Conservation (phyloP, 306 rosid species). For the Boehmeria nivea region DNA sequence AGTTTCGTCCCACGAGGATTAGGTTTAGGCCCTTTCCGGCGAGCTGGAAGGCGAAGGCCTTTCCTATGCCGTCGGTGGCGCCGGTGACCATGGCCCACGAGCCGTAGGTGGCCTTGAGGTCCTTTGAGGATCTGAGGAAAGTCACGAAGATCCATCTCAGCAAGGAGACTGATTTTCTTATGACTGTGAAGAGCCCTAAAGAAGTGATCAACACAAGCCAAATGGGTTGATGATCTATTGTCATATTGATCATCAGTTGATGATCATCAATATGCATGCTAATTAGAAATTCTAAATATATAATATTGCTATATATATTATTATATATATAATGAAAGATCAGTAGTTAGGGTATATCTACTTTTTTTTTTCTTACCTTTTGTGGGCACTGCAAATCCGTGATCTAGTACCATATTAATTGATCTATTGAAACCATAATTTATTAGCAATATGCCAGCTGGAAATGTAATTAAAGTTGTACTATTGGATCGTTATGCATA, state of each 20-base stretch:
- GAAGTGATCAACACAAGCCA: slow-evolving; percentile 28
- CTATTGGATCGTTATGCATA: no score
- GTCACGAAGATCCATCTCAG: slow-evolving; percentile 44
- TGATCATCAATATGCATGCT: no score
- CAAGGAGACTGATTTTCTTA: slow-evolving; percentile 9
- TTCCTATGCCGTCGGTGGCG: slow-evolving; percentile 83
- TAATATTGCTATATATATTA: no score
- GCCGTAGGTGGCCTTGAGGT: slow-evolving; percentile 53
- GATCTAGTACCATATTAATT: no score
- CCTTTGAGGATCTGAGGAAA: slow-evolving; percentile 49
- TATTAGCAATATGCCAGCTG: no score
- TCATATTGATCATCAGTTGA: background rate
- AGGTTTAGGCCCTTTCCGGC: slow-evolving; percentile 62
- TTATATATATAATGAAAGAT: no score
- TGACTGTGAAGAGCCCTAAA: slow-evolving; percentile 41
- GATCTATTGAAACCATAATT: no score
- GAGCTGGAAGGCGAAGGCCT: slow-evolving; percentile 55
- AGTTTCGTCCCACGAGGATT: slow-evolving; percentile 51
- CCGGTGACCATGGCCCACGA: slow-evolving; percentile 81
- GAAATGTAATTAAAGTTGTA: no score
- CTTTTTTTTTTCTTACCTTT: no score
- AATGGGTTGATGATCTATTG: slow-evolving; percentile 14
- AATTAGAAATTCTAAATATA: no score
- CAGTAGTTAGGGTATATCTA: no score
- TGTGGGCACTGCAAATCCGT: no score